Evolutionary conservation across 306 rosid species (phyloP).

Genomic region (Calophaca sinica): DNA sequence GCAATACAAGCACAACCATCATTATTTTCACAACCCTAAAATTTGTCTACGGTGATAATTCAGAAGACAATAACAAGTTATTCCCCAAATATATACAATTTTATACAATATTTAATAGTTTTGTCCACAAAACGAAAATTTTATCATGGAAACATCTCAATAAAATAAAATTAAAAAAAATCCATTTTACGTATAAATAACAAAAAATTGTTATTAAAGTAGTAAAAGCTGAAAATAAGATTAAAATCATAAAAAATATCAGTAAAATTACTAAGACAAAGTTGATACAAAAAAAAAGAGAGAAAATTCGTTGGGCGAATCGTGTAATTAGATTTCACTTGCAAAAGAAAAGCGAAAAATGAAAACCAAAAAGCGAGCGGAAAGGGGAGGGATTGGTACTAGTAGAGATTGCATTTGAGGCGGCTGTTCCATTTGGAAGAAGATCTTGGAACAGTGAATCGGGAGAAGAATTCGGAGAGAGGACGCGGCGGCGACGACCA

Average conservation of each 20-base stretch:
- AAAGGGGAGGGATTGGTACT: constrained; percentile 54
- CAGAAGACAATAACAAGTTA: constrained; percentile 29
- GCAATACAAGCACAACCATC: constrained; percentile 50
- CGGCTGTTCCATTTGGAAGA: constrained; percentile 91
- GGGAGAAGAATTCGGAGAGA: constrained; percentile 87
- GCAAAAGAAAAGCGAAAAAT: neutral
- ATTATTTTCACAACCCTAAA: constrained; percentile 26
- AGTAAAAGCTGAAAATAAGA: neutral
- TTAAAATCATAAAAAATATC: neutral
- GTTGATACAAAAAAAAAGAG: neutral
- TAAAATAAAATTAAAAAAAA: too few relatives aligned
- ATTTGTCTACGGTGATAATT: neutral
- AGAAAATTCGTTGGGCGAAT: neutral
- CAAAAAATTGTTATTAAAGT: neutral
- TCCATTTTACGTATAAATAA: too few relatives aligned
- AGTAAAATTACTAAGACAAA: neutral
- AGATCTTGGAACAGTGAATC: constrained; percentile 87
- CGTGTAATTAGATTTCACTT: neutral
- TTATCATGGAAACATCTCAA: too few relatives aligned
- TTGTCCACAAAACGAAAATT: too few relatives aligned
- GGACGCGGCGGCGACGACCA: constrained; percentile 99
- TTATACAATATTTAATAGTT: neutral
- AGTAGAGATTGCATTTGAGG: constrained; percentile 98
- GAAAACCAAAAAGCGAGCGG: neutral
- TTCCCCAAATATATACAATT: constrained; percentile 17